phyloP scores from a whole-genome alignment of 495 filamentous ascomycete genomes.

The Aspergillus nidulans region DNA sequence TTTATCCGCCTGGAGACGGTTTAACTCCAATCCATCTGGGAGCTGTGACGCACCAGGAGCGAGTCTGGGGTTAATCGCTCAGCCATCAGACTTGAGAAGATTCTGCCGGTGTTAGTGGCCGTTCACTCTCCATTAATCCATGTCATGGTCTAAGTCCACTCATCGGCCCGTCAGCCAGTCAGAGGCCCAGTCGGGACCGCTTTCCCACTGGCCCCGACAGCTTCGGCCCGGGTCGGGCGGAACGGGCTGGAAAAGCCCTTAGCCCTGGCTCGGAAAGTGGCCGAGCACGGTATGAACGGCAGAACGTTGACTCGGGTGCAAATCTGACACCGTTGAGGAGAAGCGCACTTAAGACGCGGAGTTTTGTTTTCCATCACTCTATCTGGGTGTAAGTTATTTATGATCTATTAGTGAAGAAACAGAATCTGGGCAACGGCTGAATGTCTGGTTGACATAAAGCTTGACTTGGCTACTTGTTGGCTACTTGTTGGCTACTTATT shows the following conservation, averaged over 20 bases:
- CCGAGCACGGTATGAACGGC: background rate
- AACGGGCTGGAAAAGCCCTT: slow-evolving; percentile 1
- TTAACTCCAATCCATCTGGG: background rate
- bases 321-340: background rate
- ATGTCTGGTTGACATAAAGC: too few species aligned
- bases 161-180: slow-evolving; percentile 25
- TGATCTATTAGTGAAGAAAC: too few species aligned
- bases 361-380: background rate
- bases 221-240: slow-evolving; percentile 19
- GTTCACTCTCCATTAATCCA: too few species aligned
- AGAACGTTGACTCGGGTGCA: background rate
- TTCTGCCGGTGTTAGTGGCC: background rate
- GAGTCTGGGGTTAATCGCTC: background rate
- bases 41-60: background rate
- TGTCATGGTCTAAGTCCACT: too few species aligned
- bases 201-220: slow-evolving; percentile 31
- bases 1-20: background rate
- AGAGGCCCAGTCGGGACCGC: background rate
- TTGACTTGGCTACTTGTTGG: too few species aligned
- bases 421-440: too few species aligned
- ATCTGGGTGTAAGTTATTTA: background rate
- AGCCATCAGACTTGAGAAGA: background rate
- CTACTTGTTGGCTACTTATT: too few species aligned
- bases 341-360: background rate
- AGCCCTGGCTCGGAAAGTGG: background rate